Evolutionary conservation across 176 grass and related monocot genomes (phyloP), one percentile per base, ranked within the genome.

Genomic region (Bonia amplexicaulis): DNA sequence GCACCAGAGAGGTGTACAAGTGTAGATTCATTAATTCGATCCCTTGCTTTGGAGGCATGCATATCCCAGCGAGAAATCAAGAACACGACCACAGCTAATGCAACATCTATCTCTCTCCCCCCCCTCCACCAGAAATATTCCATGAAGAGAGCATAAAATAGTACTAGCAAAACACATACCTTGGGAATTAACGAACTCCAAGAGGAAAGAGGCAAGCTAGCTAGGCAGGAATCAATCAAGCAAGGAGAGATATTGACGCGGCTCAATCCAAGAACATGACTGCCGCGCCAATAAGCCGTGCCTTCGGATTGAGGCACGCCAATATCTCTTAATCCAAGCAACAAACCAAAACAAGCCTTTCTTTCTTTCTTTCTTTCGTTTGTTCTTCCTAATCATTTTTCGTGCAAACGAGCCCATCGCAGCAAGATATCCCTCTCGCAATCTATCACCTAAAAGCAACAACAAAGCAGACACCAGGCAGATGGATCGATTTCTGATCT

Each of bases 181-280:
- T 27, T 70, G 48, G 12, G 3, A 47, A 57, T 19, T 31, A 51
- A 61, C 15, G 17, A 26, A 27, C 49, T 44, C 14, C 22, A 10
- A 6, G 48, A 69, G 33, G 47, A 69, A 25, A 42, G 29, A 39
- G 13, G 29, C 69, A 17, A 49, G 69, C 27, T 13, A 2, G 69
- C 12, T 37, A 49, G 44, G 70, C 7, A 73, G 44, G 44, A 84
- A 17, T 23, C 37, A 84, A 17, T 23, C 37, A 47, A 14, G 31
- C 82, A 14, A 80, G 72, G 60, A 86, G 93, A 95, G 93, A 92
- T 90, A 95, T 95, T 95, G 93, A 90, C 93, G 93, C 93, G 93
- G 93, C 93, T 95, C 93, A 95, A 95, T 95, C 88, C 62, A 90
- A 95, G 71, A 84, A 95, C 87, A 92, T 84, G 90, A 62, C 78